phyloP scores from a whole-genome alignment of 169 alveolate genomes.

The Cryptosporidium xiaoi region DNA sequence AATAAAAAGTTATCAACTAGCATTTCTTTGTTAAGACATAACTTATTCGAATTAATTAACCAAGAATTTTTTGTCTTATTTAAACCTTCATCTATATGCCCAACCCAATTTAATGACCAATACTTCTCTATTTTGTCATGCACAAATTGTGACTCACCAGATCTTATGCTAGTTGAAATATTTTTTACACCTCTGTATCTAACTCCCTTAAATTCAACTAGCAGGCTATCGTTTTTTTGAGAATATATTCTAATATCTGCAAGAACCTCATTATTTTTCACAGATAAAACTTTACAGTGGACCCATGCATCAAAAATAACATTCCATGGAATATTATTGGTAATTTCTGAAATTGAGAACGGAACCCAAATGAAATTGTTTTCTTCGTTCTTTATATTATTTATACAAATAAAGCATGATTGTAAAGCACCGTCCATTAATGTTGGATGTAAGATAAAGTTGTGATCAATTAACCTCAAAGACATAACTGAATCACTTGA shows the following conservation, averaged over 20 bases:
- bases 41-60: conserved; percentile 12
- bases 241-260: conserved; percentile 22
- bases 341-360: conserved; percentile 37
- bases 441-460: conserved; percentile 49
- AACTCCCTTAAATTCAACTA: conserved; percentile 23
- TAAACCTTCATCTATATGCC: neutral
- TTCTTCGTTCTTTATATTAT: neutral
- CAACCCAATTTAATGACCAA: conserved; percentile 33
- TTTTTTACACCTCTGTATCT: conserved; percentile 31
- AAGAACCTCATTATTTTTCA: conserved; percentile 14
- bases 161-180: neutral
- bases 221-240: neutral
- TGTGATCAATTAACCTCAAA: conserved; percentile 9
- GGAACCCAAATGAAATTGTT: conserved; percentile 53
- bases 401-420: conserved; percentile 36
- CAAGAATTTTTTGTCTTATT: conserved; percentile 8
- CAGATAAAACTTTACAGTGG: conserved; percentile 20
- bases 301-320: conserved; percentile 55
- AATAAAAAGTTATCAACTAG: neutral
- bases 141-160: neutral
- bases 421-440: conserved; percentile 61
- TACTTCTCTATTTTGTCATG: conserved; percentile 3
- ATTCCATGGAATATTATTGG: neutral
- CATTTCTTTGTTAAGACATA: neutral
- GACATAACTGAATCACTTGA: neutral